phyloP scores from a whole-genome alignment of 192 early-diverging fungal genomes.

The Backusella westeae region DNA sequence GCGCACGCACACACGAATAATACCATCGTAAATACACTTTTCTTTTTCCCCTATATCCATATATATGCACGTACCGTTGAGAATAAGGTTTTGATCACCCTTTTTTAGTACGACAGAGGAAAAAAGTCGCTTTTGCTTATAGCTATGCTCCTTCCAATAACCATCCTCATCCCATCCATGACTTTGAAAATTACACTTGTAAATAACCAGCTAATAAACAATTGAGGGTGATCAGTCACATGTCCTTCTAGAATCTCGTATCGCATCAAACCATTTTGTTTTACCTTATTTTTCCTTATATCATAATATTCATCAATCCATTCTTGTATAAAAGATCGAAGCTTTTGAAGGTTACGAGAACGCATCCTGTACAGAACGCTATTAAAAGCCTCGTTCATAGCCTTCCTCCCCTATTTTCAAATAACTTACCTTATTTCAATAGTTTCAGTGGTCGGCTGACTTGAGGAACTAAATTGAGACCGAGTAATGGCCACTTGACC shows the following conservation, averaged over 20 bases:
- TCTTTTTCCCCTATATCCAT: not conserved
- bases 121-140: constrained; percentile 35
- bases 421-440: constrained; percentile 9
- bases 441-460: not conserved
- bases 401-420: not conserved
- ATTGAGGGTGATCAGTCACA: not conserved
- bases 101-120: constrained; percentile 46
- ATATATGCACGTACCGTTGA: constrained; percentile 28
- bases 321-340: constrained; percentile 21
- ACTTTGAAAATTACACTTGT: constrained; percentile 7
- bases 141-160: constrained; percentile 16
- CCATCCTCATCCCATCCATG: not conserved
- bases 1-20: not conserved
- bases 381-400: not conserved
- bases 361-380: not conserved
- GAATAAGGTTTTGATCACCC: constrained; percentile 43
- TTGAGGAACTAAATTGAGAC: not conserved
- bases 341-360: not conserved
- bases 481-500: not conserved
- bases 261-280: not conserved
- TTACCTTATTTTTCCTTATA: constrained; percentile 28
- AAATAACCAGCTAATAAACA: constrained; percentile 8
- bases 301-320: constrained; percentile 24
- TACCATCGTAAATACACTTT: constrained; percentile 36
- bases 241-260: not conserved